Conservation (phyloP, 2,329 filamentous ascomycete genomes). For the Botrytis pseudocinerea region DNA sequence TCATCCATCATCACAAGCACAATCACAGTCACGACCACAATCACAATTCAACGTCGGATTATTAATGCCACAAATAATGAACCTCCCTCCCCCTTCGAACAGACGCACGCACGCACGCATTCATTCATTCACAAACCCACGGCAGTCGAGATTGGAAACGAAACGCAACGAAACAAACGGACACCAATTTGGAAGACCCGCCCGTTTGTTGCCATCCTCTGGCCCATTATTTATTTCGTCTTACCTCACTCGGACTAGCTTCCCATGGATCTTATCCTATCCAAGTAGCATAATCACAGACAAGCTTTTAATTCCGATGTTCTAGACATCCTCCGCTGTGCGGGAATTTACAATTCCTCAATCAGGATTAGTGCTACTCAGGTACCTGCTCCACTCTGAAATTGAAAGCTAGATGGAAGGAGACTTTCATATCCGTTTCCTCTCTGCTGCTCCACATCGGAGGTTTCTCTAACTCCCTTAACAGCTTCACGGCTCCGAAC, state of each 20-base stretch:
- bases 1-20: background rate
- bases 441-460: background rate
- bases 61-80: background rate
- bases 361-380: background rate
- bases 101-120: background rate
- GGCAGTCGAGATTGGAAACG: background rate
- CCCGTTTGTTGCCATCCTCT: background rate
- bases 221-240: too few species aligned
- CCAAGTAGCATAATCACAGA: background rate
- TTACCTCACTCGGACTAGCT: background rate
- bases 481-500: background rate
- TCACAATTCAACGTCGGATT: background rate
- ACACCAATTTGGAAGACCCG: background rate
- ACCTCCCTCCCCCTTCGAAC: background rate
- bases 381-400: background rate
- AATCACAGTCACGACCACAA: background rate
- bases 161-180: background rate
- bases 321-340: background rate
- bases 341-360: background rate
- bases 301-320: background rate
- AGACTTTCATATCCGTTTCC: slow-evolving; percentile 1
- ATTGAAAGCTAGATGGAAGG: background rate
- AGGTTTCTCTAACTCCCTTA: background rate
- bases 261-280: background rate
- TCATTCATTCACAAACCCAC: background rate